Conservation (phyloP, 345 rosid species). For the Brassica nigra region DNA sequence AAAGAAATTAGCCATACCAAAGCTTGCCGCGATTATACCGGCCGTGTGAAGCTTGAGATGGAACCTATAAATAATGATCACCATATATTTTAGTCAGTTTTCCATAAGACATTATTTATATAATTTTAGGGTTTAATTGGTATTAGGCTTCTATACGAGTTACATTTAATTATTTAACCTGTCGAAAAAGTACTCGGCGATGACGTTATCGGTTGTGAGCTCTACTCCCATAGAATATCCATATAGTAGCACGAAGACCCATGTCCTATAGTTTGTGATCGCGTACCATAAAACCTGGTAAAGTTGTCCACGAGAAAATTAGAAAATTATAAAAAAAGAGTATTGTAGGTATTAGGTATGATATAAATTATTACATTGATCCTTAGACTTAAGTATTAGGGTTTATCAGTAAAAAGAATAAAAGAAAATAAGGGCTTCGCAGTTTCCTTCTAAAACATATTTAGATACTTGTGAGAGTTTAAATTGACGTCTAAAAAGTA, state of each 20-base stretch:
- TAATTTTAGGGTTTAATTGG: not conserved
- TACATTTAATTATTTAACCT: conserved; percentile 34
- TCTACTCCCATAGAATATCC: conserved; percentile 95
- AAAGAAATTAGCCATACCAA: conserved; percentile 80
- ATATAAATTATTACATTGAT: not conserved
- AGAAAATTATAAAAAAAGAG: not conserved
- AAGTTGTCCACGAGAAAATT: not conserved
- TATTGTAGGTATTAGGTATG: not conserved
- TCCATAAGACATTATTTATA: not conserved
- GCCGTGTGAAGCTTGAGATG: conserved; percentile 74
- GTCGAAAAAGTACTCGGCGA: conserved; percentile 82
- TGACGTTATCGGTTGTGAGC: conserved; percentile 72
- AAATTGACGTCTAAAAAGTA: not conserved
- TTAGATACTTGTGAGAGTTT: not conserved
- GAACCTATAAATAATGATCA: conserved; percentile 46
- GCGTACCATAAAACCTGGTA: conserved; percentile 83
- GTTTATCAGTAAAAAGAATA: not conserved
- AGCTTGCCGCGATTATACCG: conserved; percentile 72
- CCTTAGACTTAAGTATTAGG: not conserved
- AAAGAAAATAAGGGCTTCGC: not conserved
- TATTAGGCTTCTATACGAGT: not conserved
- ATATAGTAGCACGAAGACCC: conserved; percentile 83
- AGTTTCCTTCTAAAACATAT: conserved; percentile 6
- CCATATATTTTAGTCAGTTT: not conserved
- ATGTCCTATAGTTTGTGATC: conserved; percentile 80